Evolutionary conservation across 2,329 filamentous ascomycete species (phyloP), one percentile per base, ranked within the genome.

Genomic region (Colletotrichum sp.): DNA sequence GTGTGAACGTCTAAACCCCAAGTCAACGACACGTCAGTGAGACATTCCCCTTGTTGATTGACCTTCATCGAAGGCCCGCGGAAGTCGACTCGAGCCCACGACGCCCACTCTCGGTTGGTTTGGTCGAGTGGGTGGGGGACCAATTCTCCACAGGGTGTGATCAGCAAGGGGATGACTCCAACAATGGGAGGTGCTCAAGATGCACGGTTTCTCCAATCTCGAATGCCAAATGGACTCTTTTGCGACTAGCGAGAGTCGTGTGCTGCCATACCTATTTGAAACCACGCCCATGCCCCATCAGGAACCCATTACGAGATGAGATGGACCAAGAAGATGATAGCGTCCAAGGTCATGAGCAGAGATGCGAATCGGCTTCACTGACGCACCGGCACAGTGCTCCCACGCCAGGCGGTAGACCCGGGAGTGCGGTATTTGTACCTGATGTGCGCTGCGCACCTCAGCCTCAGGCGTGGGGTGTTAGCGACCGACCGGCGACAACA

Each of bases 291-390:
- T 65, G 38, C 67, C 72, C 18, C 18, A 67, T 57, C 18, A 63
- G 68, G 48, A 76, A 69, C 43, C 48, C 32, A 72, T 76, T 76
- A 66, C 75, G 75, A 76, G 65, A 72, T 76, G 58, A 61, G 38
- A 73, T 61, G 64, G 32, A 60, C 26, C 38, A 71, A 38, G 26
- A 60, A 64, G 60, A 65, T 26, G n/a, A 68, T 64, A 30, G 72
- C 43, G 52, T 28, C 38, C 38, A 10, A 57, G n/a, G 32, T 43
- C n/a, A 38, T 18, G 30, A 8, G 21, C 63, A 48, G 48, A 16
- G 18, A 18, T 71, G 61, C 72, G 28, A 63, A 75, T 38, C 48
- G 8, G 30, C 26, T 43, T 64, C 36, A 64, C 21, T 30, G 67
- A 65, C 15, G 38, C 30, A 55, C 30, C 36, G 30, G 63, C 36